These are phyloP conservation scores for Leishmania tarentolae DNA, from an alignment of 208 protist genomes.

Conservation along the genomic window DNA sequence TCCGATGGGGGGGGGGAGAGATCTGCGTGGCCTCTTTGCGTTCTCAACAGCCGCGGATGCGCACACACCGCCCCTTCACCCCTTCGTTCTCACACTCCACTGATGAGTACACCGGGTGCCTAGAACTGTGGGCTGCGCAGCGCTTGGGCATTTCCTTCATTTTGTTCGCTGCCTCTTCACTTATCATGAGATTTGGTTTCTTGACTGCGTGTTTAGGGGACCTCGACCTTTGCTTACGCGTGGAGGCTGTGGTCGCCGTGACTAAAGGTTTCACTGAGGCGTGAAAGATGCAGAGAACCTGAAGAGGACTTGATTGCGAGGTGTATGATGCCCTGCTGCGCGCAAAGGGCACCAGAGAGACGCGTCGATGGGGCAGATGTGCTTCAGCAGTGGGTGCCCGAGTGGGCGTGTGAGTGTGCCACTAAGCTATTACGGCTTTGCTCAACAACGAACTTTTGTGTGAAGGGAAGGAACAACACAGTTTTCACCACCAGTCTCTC, in stretches of 20 bases:
- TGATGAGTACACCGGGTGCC: background rate
- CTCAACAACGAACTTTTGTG: background rate
- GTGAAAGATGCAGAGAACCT: background rate
- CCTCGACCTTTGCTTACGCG: background rate
- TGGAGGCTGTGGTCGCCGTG: background rate
- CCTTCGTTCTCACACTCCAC: background rate
- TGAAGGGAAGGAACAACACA: background rate
- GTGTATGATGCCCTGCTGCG: background rate
- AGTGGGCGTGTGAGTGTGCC: background rate
- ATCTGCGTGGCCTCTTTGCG: background rate
- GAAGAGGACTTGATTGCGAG: background rate
- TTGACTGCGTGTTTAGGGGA: background rate
- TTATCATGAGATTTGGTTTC: background rate
- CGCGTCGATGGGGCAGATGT: background rate
- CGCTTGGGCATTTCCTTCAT: background rate
- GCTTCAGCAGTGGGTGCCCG: background rate
- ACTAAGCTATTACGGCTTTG: background rate
- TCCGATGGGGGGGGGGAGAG: background rate
- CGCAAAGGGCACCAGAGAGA: background rate
- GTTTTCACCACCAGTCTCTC: background rate
- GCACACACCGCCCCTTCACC: background rate
- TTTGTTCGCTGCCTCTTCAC: background rate
- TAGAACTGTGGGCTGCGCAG: background rate
- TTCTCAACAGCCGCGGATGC: background rate
- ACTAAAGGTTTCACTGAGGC: background rate